Evolutionary conservation across 768 basidiomycete genomes (phyloP).

Genomic region (Sistotremastrum niveocremeum): DNA sequence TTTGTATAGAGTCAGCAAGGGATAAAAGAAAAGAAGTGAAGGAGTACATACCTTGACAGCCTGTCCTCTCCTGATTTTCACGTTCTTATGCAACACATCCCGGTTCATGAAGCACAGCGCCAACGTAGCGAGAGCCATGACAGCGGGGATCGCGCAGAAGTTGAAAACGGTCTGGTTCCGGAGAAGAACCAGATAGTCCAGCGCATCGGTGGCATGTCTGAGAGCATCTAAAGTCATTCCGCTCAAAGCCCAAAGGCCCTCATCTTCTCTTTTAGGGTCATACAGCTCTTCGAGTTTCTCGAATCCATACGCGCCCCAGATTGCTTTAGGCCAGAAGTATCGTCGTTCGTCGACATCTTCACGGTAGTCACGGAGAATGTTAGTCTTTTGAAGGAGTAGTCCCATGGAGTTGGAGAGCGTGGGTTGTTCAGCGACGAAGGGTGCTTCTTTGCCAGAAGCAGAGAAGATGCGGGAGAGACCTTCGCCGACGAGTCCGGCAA

Average conservation of each 20-base stretch:
- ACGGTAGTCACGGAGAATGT: constrained; percentile 90
- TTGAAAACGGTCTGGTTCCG: constrained; percentile 90
- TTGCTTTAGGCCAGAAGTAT: constrained; percentile 90
- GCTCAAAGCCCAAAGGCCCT: constrained; percentile 70
- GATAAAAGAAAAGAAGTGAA: background rate
- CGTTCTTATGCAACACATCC: constrained; percentile 69
- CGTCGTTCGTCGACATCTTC: constrained; percentile 80
- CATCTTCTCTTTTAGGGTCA: constrained; percentile 38
- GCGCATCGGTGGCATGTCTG: constrained; percentile 65
- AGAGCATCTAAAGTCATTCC: constrained; percentile 85
- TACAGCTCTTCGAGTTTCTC: constrained; percentile 56
- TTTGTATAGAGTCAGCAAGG: constrained; percentile 16
- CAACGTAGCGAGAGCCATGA: constrained; percentile 94
- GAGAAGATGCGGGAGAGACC: constrained; percentile 83
- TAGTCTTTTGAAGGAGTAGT: constrained; percentile 93
- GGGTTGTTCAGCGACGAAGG: constrained; percentile 65
- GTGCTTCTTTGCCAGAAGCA: constrained; percentile 68
- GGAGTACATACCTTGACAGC: constrained; percentile 55
- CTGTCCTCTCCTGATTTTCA: constrained; percentile 90
- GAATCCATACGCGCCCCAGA: constrained; percentile 77
- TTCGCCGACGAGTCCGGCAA: constrained; percentile 95
- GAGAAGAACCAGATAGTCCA: constrained; percentile 82
- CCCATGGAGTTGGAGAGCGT: constrained; percentile 91
- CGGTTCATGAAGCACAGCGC: constrained; percentile 90
- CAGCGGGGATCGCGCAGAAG: constrained; percentile 87